These are phyloP conservation scores for Pythium sp. DNA, from an alignment of 352 stramenopile species.

Conservation along the genomic window DNA sequence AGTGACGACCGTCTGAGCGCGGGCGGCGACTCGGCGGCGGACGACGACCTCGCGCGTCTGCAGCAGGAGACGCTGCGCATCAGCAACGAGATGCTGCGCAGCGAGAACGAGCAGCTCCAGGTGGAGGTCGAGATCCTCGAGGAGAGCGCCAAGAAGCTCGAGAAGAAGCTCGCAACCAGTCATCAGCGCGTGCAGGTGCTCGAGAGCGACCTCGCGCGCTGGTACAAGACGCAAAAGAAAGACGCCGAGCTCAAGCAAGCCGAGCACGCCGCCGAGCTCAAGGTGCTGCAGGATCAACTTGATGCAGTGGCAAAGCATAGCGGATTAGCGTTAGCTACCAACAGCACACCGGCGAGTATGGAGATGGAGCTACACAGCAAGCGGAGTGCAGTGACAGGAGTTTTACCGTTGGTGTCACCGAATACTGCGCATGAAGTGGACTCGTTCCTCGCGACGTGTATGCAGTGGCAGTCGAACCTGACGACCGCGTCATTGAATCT, in stretches of 20 bases:
- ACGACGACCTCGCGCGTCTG: constrained; percentile 4
- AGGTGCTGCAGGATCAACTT: constrained; percentile 23
- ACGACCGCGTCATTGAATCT: not conserved
- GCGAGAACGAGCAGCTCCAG: constrained; percentile 38
- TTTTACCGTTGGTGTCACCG: not conserved
- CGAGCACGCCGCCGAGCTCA: constrained; percentile 23
- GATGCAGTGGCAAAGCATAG: not conserved
- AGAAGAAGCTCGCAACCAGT: constrained; percentile 16
- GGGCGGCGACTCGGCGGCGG: not conserved
- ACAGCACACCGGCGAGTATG: not conserved
- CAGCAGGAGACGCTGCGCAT: constrained; percentile 32
- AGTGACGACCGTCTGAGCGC: not conserved
- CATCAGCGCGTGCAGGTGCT: constrained; percentile 29
- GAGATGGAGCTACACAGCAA: constrained; percentile 17
- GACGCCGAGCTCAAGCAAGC: constrained; percentile 23
- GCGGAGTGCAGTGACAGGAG: constrained; percentile 27
- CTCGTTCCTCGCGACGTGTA: constrained; percentile 6
- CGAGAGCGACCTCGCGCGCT: constrained; percentile 37
- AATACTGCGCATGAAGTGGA: constrained; percentile 6
- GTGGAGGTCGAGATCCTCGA: constrained; percentile 15
- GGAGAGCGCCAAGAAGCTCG: constrained; percentile 15
- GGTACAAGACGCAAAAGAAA: constrained; percentile 35
- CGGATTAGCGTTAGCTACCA: not conserved
- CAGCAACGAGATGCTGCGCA: constrained; percentile 35
- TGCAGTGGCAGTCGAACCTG: constrained; percentile 12